Conservation (phyloP, 257 asterid species). For the Avicennia marina region DNA sequence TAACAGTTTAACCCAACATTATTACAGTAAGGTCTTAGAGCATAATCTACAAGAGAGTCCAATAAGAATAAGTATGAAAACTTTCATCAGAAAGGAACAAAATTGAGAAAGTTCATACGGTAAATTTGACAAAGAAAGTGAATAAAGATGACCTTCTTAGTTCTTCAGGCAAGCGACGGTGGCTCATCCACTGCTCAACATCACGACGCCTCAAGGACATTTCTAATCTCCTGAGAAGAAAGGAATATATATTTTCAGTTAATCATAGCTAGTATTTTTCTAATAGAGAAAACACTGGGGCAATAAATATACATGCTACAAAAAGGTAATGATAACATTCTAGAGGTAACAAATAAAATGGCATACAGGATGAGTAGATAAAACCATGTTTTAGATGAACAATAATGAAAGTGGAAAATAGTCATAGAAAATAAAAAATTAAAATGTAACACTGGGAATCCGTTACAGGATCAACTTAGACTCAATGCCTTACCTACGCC, state of each 20-base stretch:
- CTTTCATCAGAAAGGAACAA: neutral
- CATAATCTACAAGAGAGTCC: no score
- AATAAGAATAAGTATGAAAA: no score
- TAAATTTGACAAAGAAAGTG: no score
- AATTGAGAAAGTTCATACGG: no score
- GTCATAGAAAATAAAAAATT: neutral
- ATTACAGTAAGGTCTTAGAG: no score
- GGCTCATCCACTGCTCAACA: constrained; percentile 97
- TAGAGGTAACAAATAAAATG: neutral
- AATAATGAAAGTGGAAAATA: no score
- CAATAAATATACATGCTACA: no score
- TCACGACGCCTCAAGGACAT: constrained; percentile 83
- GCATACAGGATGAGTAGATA: neutral
- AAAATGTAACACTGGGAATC: neutral
- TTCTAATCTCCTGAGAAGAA: constrained; percentile 64
- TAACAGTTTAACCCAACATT: no score
- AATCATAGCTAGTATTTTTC: neutral
- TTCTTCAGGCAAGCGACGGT: constrained; percentile 74
- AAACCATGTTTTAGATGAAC: neutral
- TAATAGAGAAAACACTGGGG: no score
- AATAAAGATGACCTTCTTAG: constrained; percentile 55
- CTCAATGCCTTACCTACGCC: constrained; percentile 49
- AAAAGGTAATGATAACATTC: no score
- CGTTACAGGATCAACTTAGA: neutral
- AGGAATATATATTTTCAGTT: neutral